Evolutionary conservation across 2,329 filamentous ascomycete species (phyloP), one percentile per base, ranked within the genome.

Genomic region (Trichophyton schoenleinii): DNA sequence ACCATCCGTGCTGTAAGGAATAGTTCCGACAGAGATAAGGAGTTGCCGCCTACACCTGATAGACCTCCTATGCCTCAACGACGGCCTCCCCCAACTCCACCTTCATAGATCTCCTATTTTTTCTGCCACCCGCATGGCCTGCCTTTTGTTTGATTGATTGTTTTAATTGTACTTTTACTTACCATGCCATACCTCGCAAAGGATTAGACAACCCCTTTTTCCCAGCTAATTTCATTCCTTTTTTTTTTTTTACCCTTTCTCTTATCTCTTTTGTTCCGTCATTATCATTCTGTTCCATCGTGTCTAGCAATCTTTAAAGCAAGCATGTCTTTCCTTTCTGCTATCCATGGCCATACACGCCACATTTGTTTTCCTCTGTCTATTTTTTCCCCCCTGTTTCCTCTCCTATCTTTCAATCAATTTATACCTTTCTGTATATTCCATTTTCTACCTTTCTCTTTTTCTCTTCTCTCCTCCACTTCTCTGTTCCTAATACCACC

Each of bases 31-130:
- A 60, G 55, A 57, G 49, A 52, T 28, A 31, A 52, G 46, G 20
- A 60, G 6, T 38, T 60, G n/a, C 60, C 60, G 1, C 60, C 62
- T 7, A 46, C 42, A 22, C 60, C 62, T 25, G 46, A 52, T 52
- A 52, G 60, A 36, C 52, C 52, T 5, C 52, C 52, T 34, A 38
- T 55, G 52, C 52, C 52, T 55, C 52, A 55, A 55, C 52, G 52
- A 28, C 49, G 22, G 36, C 52, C 52, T 6, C 52, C 52, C 18
- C 52, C 52, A 18, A 55, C 52, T 6, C 52, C 52, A 22, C 52
- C 52, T 13, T 18, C 52, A 55, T 55, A 55, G 52, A 55, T 34
- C 13, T 8, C 13, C 15, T 55, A 13, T 13, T 38, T 3, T 9
- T 11, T 11, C 34, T 38, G 11, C 34, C 11, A 38, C 34, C 5